Conservation (phyloP, 148 eudicot species). For the Arbutus unedo region DNA sequence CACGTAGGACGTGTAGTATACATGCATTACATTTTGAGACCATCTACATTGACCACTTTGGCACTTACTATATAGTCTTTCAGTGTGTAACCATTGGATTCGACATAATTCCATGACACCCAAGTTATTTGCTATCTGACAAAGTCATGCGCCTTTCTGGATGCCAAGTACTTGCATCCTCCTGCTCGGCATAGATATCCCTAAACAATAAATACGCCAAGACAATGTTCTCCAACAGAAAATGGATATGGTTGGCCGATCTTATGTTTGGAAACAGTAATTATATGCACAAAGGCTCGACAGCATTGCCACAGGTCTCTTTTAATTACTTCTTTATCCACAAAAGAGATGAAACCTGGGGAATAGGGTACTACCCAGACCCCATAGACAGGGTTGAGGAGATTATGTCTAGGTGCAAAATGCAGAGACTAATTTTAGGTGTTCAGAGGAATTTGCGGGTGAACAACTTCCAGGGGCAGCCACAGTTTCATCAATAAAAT, state of each 20-base stretch:
- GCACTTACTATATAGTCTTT: not conserved
- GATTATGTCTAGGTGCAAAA: not conserved
- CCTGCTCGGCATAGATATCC: not conserved
- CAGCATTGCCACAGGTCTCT: not conserved
- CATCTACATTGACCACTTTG: not conserved
- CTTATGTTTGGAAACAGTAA: not conserved
- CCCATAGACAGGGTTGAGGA: not conserved
- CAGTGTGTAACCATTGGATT: not conserved
- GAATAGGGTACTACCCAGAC: not conserved
- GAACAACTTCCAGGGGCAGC: not conserved
- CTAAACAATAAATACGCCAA: not conserved
- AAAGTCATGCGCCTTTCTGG: not conserved
- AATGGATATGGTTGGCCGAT: not conserved
- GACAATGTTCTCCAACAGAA: not conserved
- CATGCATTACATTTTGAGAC: not conserved
- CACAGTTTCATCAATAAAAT: not conserved
- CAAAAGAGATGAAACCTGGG: not conserved
- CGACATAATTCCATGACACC: not conserved
- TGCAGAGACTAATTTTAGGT: not conserved
- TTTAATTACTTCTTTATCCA: not conserved
- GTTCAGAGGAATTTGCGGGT: not conserved
- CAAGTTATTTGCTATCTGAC: not conserved
- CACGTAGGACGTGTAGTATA: not conserved
- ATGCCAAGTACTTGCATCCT: not conserved
- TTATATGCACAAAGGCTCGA: slow-evolving; percentile 2